These are phyloP conservation scores for Metschnikowia baotianmanensis DNA, from an alignment of 805 yeast genomes.

Conservation along the genomic window DNA sequence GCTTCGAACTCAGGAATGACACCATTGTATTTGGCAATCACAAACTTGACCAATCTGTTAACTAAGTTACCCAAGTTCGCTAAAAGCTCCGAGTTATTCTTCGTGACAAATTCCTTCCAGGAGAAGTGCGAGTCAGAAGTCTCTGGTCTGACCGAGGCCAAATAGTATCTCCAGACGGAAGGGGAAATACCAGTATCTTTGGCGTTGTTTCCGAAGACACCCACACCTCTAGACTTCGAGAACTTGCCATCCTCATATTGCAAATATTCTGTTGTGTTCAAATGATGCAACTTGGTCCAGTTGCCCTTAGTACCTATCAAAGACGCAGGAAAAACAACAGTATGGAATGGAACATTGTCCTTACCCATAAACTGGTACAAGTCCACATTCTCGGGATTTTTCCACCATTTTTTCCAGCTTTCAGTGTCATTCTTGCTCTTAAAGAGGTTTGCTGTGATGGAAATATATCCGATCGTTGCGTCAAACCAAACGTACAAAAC, in stretches of 20 bases:
- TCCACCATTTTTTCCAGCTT: slow-evolving; percentile 93
- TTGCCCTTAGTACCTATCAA: slow-evolving; percentile 82
- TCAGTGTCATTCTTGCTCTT: slow-evolving; percentile 43
- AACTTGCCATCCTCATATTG: slow-evolving; percentile 98
- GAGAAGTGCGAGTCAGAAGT: slow-evolving; percentile 94
- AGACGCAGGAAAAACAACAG: slow-evolving; percentile 95
- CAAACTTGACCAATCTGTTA: slow-evolving; percentile 88
- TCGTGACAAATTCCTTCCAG: slow-evolving; percentile 93
- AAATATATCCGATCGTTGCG: slow-evolving; percentile 94
- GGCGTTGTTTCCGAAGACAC: slow-evolving; percentile 98
- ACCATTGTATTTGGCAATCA: slow-evolving; percentile 85
- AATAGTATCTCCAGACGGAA: slow-evolving; percentile 96
- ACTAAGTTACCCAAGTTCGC: slow-evolving; percentile 97
- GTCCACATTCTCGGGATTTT: slow-evolving; percentile 80
- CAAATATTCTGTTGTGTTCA: slow-evolving; percentile 92
- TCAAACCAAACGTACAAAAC: slow-evolving; percentile 99
- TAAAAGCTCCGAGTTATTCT: slow-evolving; percentile 88
- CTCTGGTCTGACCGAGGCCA: slow-evolving; percentile 92
- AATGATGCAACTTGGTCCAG: slow-evolving; percentile 90
- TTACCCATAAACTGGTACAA: slow-evolving; percentile 99
- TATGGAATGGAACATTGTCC: slow-evolving; percentile 98
- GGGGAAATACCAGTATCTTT: slow-evolving; percentile 88
- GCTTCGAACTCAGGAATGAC: slow-evolving; percentile 71
- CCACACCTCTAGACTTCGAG: slow-evolving; percentile 96
- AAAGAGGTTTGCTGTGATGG: slow-evolving; percentile 90